Conservation (phyloP, 1,284 basidiomycete species). For the Heliocybe sulcata region DNA sequence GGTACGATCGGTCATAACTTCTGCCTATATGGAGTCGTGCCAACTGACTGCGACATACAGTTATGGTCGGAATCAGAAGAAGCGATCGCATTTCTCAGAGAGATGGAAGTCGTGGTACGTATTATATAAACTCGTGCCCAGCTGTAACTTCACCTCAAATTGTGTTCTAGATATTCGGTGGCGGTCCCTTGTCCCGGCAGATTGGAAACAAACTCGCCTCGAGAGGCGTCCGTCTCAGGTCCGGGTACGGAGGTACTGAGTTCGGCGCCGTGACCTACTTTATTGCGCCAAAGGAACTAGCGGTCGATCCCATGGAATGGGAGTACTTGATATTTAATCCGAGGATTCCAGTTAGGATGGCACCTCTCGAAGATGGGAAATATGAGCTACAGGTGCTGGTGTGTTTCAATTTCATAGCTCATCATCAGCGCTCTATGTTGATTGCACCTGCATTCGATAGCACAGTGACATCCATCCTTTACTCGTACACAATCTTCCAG, state of each 20-base stretch:
- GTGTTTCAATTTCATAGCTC: conserved; percentile 5
- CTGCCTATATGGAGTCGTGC: neutral
- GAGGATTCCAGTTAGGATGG: conserved; percentile 17
- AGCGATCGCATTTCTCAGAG: neutral
- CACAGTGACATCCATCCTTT: conserved; percentile 11
- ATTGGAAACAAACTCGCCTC: neutral
- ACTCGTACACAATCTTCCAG: conserved; percentile 21
- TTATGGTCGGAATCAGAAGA: neutral
- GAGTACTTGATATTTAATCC: conserved; percentile 19
- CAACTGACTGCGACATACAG: neutral
- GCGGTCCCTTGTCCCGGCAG: neutral
- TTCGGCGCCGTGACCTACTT: conserved; percentile 7
- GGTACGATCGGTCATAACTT: conserved; percentile 8
- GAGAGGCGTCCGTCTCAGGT: neutral
- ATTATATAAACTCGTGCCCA: too few species aligned
- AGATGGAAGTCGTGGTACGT: neutral
- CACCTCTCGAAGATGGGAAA: conserved; percentile 18
- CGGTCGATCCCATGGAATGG: conserved; percentile 18
- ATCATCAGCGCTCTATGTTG: too few species aligned
- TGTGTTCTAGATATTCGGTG: conserved; percentile 7
- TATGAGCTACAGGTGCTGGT: conserved; percentile 27
- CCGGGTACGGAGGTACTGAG: conserved; percentile 13
- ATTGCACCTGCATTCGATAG: conserved; percentile 6
- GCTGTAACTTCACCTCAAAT: too few species aligned
- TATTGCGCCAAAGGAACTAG: conserved; percentile 7